Base-by-base conservation (phyloP, 1,284 basidiomycete genomes). In the Moesziomyces parantarcticus region DNA sequence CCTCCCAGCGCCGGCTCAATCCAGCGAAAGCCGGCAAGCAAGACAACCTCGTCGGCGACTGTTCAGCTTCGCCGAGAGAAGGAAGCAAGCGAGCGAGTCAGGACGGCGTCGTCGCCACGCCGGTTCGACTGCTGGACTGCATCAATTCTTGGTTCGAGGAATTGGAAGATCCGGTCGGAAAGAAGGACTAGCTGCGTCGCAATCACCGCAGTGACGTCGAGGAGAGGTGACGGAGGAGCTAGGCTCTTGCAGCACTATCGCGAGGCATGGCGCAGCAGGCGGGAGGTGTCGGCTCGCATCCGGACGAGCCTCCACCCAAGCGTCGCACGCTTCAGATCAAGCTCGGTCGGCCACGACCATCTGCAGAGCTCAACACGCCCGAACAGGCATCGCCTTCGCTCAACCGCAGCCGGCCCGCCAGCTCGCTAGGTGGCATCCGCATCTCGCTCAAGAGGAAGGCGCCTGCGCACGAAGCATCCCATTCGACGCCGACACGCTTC, bases 401-500 rank as follows among this genome's bases (percentile, higher is more conserved):
- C 50, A 58, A 68, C 20, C 65, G 65, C 53, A 53, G 32, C 32
- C 26, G 36, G 11, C 23, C 43, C 21, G 29, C 42, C 48, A 54
- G 20, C 20, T 26, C 60, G 29, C 43, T 26, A 22, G 62, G 11
- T 5, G 50, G 56, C 47, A 57, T 73, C 13, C 56, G 70, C 29
- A 73, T 73, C 46, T 73, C 70, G 43, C 58, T 73, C 41, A 73
- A 73, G 54, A 50, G 70, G 22, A 73, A 64, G 32, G 34, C 61
- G 4, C 58, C 58, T 14, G 40, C 63, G 3, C 23, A 51, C 8
- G 64, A 60, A 3, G 34, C 14, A 29, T 58, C 59, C 7, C 62
- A 58, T 8, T 21, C 45, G 0, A 50, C 55, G 16, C 58, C 54
- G 22, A 56, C 54, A 49, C 55, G 58, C 6, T 64, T 70, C 20